These are phyloP conservation scores for Arthrobotrys sphaeroides DNA, from an alignment of 2,329 filamentous ascomycete species.

Conservation along the genomic window DNA sequence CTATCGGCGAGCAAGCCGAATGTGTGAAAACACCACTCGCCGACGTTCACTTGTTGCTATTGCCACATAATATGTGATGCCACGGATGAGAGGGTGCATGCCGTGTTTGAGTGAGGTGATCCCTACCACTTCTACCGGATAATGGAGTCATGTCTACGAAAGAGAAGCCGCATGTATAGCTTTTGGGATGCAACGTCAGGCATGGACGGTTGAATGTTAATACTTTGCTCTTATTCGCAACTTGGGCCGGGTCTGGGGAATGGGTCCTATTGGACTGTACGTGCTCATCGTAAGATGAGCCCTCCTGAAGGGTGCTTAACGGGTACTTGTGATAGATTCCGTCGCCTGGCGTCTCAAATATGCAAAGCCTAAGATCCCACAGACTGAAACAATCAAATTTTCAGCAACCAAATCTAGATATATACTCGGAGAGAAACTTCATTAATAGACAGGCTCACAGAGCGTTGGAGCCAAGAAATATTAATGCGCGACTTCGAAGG, in stretches of 20 bases:
- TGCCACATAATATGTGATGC: slow-evolving; percentile 81
- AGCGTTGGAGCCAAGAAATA: too few species aligned
- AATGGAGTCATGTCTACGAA: slow-evolving; percentile 80
- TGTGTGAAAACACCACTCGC: slow-evolving; percentile 83
- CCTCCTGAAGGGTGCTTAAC: slow-evolving; percentile 75
- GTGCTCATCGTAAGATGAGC: slow-evolving; percentile 73
- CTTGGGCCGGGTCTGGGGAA: slow-evolving; percentile 64
- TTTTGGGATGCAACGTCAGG: slow-evolving; percentile 63
- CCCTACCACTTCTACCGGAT: slow-evolving; percentile 78
- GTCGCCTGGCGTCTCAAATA: slow-evolving; percentile 74
- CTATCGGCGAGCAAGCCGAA: slow-evolving; percentile 86
- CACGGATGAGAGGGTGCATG: slow-evolving; percentile 84
- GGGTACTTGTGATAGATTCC: slow-evolving; percentile 81
- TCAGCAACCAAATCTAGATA: slow-evolving; percentile 66
- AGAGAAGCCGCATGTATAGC: slow-evolving; percentile 77
- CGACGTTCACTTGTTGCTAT: slow-evolving; percentile 80
- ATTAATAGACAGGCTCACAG: too few species aligned
- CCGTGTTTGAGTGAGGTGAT: slow-evolving; percentile 84
- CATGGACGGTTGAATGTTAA: neutral
- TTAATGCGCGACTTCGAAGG: slow-evolving; percentile 73
- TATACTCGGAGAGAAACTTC: too few species aligned
- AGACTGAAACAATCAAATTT: slow-evolving; percentile 76
- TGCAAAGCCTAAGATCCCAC: slow-evolving; percentile 71
- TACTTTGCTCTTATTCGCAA: neutral
- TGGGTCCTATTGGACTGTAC: slow-evolving; percentile 85